phyloP scores from a whole-genome alignment of 73 alveolate species.

The Paramecium tetraurelia region DNA sequence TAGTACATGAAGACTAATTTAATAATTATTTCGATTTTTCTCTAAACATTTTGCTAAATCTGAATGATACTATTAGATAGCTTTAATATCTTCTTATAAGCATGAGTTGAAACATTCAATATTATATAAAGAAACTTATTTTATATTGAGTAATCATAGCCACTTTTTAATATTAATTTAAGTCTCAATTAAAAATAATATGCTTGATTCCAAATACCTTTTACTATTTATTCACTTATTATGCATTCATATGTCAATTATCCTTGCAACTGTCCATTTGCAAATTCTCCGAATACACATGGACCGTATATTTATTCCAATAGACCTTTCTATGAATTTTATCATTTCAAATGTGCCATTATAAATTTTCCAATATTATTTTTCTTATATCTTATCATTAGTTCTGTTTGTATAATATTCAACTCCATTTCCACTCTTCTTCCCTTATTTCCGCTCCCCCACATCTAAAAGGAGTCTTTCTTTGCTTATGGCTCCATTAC shows the following conservation, averaged over 20 bases:
- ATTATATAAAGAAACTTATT: conserved; percentile 64
- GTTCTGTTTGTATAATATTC: not conserved
- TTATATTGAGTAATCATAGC: not conserved
- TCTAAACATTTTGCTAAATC: conserved; percentile 70
- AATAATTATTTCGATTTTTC: not conserved
- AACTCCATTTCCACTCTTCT: not conserved
- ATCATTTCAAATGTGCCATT: not conserved
- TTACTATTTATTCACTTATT: not conserved
- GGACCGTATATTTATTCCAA: not conserved
- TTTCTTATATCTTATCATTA: conserved; percentile 4
- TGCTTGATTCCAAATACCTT: not conserved
- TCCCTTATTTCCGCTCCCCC: conserved; percentile 2
- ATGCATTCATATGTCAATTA: not conserved
- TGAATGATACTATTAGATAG: conserved; percentile 80
- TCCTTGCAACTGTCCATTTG: not conserved
- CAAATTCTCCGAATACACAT: not conserved
- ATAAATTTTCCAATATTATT: not conserved
- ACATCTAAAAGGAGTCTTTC: not conserved
- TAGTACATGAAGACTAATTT: no score
- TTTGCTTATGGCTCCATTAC: not conserved
- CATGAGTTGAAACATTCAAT: conserved; percentile 74
- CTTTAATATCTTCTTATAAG: conserved; percentile 75
- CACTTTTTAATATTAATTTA: not conserved
- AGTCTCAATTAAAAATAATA: not conserved
- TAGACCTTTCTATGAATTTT: not conserved